phyloP scores from a whole-genome alignment of 2,329 filamentous ascomycete species.

The Penicillium sclerotiorum region DNA sequence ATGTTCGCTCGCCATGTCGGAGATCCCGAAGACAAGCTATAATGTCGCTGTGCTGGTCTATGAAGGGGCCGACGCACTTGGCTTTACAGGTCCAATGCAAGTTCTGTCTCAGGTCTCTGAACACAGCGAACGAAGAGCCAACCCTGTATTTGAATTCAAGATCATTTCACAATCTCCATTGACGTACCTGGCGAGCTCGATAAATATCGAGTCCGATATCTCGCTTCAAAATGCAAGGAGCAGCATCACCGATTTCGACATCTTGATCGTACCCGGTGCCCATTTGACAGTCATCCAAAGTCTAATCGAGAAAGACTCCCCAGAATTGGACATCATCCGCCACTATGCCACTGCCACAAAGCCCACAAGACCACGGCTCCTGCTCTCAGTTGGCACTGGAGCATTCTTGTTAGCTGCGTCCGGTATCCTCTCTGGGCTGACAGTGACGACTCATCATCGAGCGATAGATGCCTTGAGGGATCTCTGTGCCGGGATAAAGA shows the following conservation, averaged over 20 bases:
- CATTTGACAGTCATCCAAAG: constrained; percentile 22
- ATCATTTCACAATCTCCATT: constrained; percentile 34
- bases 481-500: constrained; percentile 11
- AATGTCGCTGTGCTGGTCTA: constrained; percentile 43
- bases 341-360: constrained; percentile 19
- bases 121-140: constrained; percentile 16
- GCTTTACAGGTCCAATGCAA: constrained; percentile 44
- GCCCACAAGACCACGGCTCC: constrained; percentile 25
- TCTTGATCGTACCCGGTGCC: constrained; percentile 44
- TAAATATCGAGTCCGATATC: constrained; percentile 34
- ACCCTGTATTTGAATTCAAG: constrained; percentile 32
- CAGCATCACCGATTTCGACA: constrained; percentile 35
- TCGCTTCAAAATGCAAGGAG: constrained; percentile 29
- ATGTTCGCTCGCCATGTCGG: neutral
- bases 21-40: constrained; percentile 20
- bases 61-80: constrained; percentile 40
- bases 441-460: constrained; percentile 42
- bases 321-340: constrained; percentile 21
- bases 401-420: constrained; percentile 40
- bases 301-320: constrained; percentile 16
- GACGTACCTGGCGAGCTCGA: constrained; percentile 20
- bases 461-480: constrained; percentile 19
- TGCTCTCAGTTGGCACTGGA: constrained; percentile 45
- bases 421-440: constrained; percentile 36
- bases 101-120: constrained; percentile 33